A percentile compares a stretch with the other conserved stretches of the same genome.
Evolutionary conservation across 768 basidiomycete genomes (phyloP).

Genomic region (Lentinus brumalis): DNA sequence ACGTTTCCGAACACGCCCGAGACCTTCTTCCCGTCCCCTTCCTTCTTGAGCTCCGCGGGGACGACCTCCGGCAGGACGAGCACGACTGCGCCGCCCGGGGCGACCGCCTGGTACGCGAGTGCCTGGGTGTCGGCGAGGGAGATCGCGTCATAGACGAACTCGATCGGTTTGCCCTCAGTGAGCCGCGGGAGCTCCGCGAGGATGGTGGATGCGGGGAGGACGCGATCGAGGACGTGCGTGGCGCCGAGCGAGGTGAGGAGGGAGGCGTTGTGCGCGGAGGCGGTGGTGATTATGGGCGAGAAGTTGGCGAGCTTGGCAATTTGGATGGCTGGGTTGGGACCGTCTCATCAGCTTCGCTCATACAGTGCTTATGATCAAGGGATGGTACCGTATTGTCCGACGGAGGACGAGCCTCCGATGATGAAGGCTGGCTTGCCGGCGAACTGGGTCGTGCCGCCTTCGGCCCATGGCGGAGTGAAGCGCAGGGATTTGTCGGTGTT

Average conservation of each 20-base stretch:
- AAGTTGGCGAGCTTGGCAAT: slow-evolving; percentile 30
- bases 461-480: slow-evolving; percentile 15
- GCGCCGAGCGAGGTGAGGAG: slow-evolving; percentile 25
- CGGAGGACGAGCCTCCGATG: slow-evolving; percentile 31
- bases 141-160: slow-evolving; percentile 29
- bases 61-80: slow-evolving; percentile 10
- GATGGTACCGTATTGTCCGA: slow-evolving; percentile 33
- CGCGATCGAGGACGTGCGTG: slow-evolving; percentile 32
- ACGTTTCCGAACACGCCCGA: slow-evolving; percentile 14
- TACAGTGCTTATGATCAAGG: too few relatives aligned
- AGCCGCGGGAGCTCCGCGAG: slow-evolving; percentile 17
- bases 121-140: slow-evolving; percentile 25
- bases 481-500: slow-evolving; percentile 5
- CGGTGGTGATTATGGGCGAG: slow-evolving; percentile 32
- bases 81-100: slow-evolving; percentile 24
- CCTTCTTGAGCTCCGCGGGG: not conserved
- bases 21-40: slow-evolving; percentile 20
- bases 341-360: not conserved
- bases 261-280: slow-evolving; percentile 25
- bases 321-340: slow-evolving; percentile 25
- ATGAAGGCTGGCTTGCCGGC: slow-evolving; percentile 29
- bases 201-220: slow-evolving; percentile 9
- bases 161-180: slow-evolving; percentile 22
- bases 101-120: slow-evolving; percentile 18
- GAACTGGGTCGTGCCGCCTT: slow-evolving; percentile 9